Conservation (phyloP, 2,329 filamentous ascomycete species). For the Fusarium gaditjirri region DNA sequence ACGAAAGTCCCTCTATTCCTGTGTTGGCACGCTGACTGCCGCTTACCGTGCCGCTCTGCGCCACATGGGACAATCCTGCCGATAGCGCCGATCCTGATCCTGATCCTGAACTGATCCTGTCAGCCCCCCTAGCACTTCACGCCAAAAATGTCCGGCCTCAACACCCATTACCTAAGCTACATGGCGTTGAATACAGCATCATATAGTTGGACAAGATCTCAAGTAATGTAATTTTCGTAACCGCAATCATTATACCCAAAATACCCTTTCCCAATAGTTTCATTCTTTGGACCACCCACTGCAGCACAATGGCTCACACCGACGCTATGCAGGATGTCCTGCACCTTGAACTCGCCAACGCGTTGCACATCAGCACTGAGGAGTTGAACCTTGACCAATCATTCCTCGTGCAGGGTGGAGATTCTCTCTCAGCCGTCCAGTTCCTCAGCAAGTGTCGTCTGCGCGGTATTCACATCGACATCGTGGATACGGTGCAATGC, state of each 20-base stretch:
- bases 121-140: background rate
- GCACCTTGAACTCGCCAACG: background rate
- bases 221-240: background rate
- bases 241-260: background rate
- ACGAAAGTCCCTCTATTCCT: background rate
- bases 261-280: background rate
- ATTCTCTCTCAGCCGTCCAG: background rate
- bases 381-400: background rate
- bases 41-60: background rate
- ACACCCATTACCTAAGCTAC: background rate
- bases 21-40: background rate
- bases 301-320: background rate
- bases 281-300: background rate
- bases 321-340: background rate
- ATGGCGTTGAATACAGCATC: background rate
- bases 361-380: background rate
- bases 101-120: slow-evolving; percentile 4
- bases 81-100: slow-evolving; percentile 1
- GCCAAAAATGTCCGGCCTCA: background rate
- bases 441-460: background rate
- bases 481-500: slow-evolving; percentile 1
- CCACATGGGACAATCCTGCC: background rate
- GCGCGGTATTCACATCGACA: background rate
- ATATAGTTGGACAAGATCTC: background rate
- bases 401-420: background rate